These are phyloP conservation scores for Fusarium phyllophilum DNA, from an alignment of 2,329 filamentous ascomycete species.

Conservation along the genomic window DNA sequence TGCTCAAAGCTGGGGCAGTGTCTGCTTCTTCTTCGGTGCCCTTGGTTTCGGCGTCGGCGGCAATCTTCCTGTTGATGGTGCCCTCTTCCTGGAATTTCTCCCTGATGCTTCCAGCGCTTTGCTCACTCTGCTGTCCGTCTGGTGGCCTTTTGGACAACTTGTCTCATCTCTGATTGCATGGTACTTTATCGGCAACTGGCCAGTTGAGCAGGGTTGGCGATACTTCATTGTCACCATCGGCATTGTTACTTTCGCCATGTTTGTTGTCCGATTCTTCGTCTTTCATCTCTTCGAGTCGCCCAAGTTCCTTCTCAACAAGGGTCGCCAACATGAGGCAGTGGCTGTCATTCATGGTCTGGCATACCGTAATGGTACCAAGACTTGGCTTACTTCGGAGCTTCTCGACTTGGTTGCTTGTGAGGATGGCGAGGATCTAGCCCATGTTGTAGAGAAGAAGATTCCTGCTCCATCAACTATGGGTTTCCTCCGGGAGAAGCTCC, in stretches of 20 bases:
- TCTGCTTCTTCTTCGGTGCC: constrained; percentile 69
- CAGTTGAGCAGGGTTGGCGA: constrained; percentile 78
- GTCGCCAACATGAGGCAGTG: constrained; percentile 81
- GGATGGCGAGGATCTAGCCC: constrained; percentile 45
- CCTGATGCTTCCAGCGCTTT: constrained; percentile 79
- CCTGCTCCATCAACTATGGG: constrained; percentile 42
- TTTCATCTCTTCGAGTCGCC: constrained; percentile 88
- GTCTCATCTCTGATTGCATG: constrained; percentile 77
- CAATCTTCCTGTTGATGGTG: constrained; percentile 81
- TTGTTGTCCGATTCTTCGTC: constrained; percentile 78
- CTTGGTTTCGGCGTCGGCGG: constrained; percentile 78
- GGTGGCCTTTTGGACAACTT: constrained; percentile 88
- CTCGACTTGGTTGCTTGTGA: constrained; percentile 65
- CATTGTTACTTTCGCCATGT: constrained; percentile 79
- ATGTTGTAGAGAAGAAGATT: constrained; percentile 20
- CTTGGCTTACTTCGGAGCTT: constrained; percentile 80
- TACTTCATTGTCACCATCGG: constrained; percentile 78
- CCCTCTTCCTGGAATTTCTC: constrained; percentile 84
- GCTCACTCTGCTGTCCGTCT: constrained; percentile 82
- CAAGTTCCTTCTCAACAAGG: constrained; percentile 81
- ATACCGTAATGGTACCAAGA: constrained; percentile 73
- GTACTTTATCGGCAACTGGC: constrained; percentile 78
- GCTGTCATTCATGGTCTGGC: constrained; percentile 83
- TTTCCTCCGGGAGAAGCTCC: constrained; percentile 68
- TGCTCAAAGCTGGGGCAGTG: constrained; percentile 72